A percentile compares a stretch with the other conserved stretches of the same genome.
Conservation (phyloP, 192 early-diverging fungal genomes). For the Coemansia sp. region DNA sequence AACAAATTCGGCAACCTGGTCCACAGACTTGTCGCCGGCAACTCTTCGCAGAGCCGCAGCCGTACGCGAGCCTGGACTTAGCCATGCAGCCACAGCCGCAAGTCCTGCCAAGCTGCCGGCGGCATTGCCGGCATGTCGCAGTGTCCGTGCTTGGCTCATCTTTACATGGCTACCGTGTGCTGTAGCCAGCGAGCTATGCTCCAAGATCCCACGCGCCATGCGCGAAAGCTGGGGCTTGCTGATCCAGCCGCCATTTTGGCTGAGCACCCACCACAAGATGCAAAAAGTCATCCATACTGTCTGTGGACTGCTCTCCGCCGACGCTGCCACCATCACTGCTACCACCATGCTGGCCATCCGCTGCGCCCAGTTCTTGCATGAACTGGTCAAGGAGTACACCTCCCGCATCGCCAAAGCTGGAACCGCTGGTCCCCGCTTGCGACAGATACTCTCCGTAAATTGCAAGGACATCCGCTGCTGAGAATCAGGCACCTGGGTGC, state of each 20-base stretch:
- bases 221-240: slow-evolving; percentile 47
- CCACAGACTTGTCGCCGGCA: slow-evolving; percentile 35
- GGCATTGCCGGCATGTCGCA: not conserved
- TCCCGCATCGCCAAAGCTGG: slow-evolving; percentile 47
- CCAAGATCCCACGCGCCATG: slow-evolving; percentile 55
- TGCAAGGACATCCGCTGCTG: slow-evolving; percentile 56
- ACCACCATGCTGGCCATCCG: slow-evolving; percentile 44
- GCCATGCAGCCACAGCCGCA: slow-evolving; percentile 30
- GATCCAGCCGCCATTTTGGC: slow-evolving; percentile 52
- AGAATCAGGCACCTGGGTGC: slow-evolving; percentile 48
- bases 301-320: slow-evolving; percentile 46
- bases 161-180: not conserved
- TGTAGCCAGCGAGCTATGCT: slow-evolving; percentile 2
- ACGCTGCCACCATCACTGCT: slow-evolving; percentile 35
- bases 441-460: slow-evolving; percentile 51
- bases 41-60: slow-evolving; percentile 42
- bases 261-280: slow-evolving; percentile 52
- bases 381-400: slow-evolving; percentile 47
- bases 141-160: not conserved
- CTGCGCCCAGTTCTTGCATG: slow-evolving; percentile 53
- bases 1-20: slow-evolving; percentile 36
- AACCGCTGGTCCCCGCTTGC: slow-evolving; percentile 23
- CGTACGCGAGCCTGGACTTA: slow-evolving; percentile 35
- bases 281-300: slow-evolving; percentile 50
- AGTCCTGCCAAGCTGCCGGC: slow-evolving; percentile 32